phyloP scores from a whole-genome alignment of 2,329 filamentous ascomycete species.

The Penicillium sclerotiorum region DNA sequence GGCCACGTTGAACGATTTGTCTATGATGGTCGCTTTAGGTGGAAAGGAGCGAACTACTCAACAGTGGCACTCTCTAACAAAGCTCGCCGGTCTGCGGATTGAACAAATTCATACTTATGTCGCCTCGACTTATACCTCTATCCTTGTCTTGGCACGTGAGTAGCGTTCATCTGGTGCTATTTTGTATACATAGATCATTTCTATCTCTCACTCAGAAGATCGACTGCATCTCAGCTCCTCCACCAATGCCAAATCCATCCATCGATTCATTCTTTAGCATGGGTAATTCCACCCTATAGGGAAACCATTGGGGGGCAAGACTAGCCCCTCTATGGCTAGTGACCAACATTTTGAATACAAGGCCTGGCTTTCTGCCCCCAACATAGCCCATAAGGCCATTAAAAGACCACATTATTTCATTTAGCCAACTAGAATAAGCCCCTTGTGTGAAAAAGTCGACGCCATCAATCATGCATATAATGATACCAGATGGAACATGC shows the following conservation, averaged over 20 bases:
- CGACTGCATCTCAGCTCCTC: background rate
- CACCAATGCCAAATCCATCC: background rate
- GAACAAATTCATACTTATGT: constrained; percentile 22
- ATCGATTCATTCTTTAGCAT: background rate
- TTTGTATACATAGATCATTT: too few species aligned
- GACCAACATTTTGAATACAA: background rate
- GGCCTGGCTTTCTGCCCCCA: background rate
- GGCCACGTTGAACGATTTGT: constrained; percentile 19
- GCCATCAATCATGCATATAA: background rate
- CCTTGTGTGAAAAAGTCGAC: background rate
- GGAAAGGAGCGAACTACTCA: constrained; percentile 19
- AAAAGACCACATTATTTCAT: background rate
- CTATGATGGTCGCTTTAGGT: constrained; percentile 22
- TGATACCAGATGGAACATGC: background rate
- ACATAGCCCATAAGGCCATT: background rate
- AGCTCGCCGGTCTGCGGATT: constrained; percentile 16
- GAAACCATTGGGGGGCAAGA: background rate
- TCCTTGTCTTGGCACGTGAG: constrained; percentile 18
- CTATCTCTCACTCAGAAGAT: too few species aligned
- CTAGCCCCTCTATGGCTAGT: background rate
- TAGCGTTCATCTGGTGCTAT: background rate
- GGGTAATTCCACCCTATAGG: background rate
- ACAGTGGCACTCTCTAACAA: constrained; percentile 19
- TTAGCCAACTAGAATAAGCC: background rate
- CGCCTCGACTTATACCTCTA: constrained; percentile 18